Conservation (phyloP, 2,329 filamentous ascomycete genomes). For the Cyanodermella asteris region DNA sequence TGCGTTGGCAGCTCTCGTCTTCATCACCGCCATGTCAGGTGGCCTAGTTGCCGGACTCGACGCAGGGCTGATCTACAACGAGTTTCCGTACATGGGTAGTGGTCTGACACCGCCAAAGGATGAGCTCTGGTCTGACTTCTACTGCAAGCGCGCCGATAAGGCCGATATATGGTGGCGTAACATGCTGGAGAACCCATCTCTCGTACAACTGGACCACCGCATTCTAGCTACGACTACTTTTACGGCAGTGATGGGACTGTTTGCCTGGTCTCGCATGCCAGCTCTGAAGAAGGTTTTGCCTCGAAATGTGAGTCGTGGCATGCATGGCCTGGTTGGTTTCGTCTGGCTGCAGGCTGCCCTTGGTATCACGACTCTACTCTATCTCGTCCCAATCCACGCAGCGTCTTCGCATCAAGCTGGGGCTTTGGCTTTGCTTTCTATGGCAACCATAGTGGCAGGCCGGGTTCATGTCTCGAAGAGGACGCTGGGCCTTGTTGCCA, state of each 20-base stretch:
- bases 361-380: slow-evolving; percentile 78
- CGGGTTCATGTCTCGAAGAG: slow-evolving; percentile 52
- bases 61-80: slow-evolving; percentile 93
- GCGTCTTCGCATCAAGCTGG: slow-evolving; percentile 88
- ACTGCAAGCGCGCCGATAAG: slow-evolving; percentile 54
- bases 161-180: slow-evolving; percentile 92
- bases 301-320: slow-evolving; percentile 39
- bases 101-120: slow-evolving; percentile 59
- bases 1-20: slow-evolving; percentile 53
- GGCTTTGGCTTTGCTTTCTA: slow-evolving; percentile 62
- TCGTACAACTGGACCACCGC: slow-evolving; percentile 89
- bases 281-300: slow-evolving; percentile 38
- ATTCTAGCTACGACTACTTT: slow-evolving; percentile 82
- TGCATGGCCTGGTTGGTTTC: slow-evolving; percentile 63
- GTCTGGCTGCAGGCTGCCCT: slow-evolving; percentile 62
- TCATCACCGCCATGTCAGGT: slow-evolving; percentile 79
- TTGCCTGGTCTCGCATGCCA: slow-evolving; percentile 52
- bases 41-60: slow-evolving; percentile 86
- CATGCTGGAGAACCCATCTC: slow-evolving; percentile 86
- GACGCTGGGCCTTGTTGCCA: slow-evolving; percentile 33
- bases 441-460: slow-evolving; percentile 57
- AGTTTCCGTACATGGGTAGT: slow-evolving; percentile 87
- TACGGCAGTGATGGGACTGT: slow-evolving; percentile 55
- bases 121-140: slow-evolving; percentile 72
- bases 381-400: slow-evolving; percentile 73